These are phyloP conservation scores for Anastatica hierochuntica DNA, from an alignment of 345 rosid species.

Conservation along the genomic window DNA sequence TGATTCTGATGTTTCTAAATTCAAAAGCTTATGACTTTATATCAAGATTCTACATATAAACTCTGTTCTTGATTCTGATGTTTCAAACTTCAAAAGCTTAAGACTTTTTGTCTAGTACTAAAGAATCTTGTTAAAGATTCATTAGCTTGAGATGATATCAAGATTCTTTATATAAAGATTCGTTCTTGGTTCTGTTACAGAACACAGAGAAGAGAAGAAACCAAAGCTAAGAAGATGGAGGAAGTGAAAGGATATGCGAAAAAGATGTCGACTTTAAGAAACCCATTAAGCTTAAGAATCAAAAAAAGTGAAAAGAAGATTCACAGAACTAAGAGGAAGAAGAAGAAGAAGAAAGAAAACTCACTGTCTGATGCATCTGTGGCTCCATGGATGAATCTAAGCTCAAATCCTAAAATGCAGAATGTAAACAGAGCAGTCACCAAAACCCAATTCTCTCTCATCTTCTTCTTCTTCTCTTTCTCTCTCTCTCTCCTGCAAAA, in stretches of 20 bases:
- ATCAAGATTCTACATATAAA: no score
- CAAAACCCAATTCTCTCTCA: constrained; percentile 32
- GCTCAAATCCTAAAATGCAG: constrained; percentile 50
- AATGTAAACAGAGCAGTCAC: constrained; percentile 30
- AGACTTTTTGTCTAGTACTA: no score
- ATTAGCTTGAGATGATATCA: no score
- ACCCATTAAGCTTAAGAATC: not conserved
- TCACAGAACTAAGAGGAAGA: no score
- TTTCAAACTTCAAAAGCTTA: no score
- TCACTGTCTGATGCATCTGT: constrained; percentile 64
- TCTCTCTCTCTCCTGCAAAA: constrained; percentile 7
- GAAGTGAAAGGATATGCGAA: no score
- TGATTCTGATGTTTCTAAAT: no score
- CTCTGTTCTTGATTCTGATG: no score
- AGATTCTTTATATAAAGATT: no score
- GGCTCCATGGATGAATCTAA: constrained; percentile 41
- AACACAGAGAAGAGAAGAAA: not conserved
- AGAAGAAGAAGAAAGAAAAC: constrained; percentile 25
- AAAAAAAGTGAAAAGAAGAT: no score
- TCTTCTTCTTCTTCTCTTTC: constrained; percentile 17
- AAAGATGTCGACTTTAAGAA: constrained; percentile 12
- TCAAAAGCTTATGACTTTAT: no score
- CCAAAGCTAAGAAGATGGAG: constrained; percentile 7
- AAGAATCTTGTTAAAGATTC: no score
- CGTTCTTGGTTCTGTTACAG: not conserved